A percentile compares a stretch with the other conserved stretches of the same genome.
phyloP scores from a whole-genome alignment of 2,329 filamentous ascomycete species.

The Pezizomycotina sp. region DNA sequence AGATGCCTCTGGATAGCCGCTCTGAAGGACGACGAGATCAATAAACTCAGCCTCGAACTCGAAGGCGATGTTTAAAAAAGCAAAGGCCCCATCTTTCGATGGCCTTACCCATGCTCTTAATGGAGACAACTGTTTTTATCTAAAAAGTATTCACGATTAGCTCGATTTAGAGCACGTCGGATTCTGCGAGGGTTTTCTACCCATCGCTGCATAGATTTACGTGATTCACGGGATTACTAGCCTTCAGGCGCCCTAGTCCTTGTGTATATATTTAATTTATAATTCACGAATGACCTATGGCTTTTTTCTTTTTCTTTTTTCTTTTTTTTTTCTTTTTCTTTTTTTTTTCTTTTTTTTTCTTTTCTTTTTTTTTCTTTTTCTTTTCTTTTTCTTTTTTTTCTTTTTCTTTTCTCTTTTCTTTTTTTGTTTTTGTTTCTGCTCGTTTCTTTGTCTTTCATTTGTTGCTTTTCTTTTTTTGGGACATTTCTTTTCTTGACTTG shows the following conservation, averaged over 20 bases:
- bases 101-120: not conserved
- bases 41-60: slow-evolving; percentile 22
- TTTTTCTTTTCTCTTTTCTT: not conserved
- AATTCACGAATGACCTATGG: not conserved
- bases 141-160: not conserved
- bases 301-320: slow-evolving; percentile 1
- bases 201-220: not conserved
- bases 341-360: not conserved
- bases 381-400: not conserved
- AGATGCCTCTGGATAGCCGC: slow-evolving; percentile 77
- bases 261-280: slow-evolving; percentile 4
- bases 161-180: not conserved
- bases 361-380: slow-evolving; percentile 1
- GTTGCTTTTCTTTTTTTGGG: slow-evolving; percentile 5
- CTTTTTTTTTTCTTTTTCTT: not conserved
- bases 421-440: slow-evolving; percentile 2
- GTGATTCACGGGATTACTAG: not conserved
- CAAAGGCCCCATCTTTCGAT: not conserved
- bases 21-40: slow-evolving; percentile 57
- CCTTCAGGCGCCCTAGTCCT: slow-evolving; percentile 2
- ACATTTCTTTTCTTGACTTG: slow-evolving; percentile 2
- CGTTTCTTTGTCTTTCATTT: not conserved
- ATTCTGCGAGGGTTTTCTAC: not conserved
- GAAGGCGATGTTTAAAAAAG: slow-evolving; percentile 4
- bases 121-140: slow-evolving; percentile 1